Base-by-base conservation (phyloP, 2,329 filamentous ascomycete species). In the Arthrobotrys pseudoclavata region DNA sequence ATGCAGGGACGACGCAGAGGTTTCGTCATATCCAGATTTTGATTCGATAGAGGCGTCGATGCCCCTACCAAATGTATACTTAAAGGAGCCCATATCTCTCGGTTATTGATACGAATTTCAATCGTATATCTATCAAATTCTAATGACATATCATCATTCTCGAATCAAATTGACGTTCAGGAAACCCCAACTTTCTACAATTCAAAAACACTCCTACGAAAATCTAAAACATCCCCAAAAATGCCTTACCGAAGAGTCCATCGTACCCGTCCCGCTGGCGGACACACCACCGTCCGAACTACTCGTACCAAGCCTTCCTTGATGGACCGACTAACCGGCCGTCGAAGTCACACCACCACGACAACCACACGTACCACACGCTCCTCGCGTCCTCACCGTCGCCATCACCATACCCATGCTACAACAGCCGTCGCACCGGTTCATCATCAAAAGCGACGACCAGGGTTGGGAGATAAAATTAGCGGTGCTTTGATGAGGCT, bases 401-500 rank as follows among this genome's bases (percentile, higher is more conserved):
- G 85, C 84, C 5, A 86, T 86, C 47, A 84, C 84, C 24, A 84
- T 84, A 61, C 85, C 42, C 24, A 60, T 47, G 55, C 75, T 31
- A 24, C 55, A 10, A 83, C 83, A 40, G 79, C 81, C 20, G 83
- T 84, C 15, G 81, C 87, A 62, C 85, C 85, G 1, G 84, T 85
- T 15, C 87, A 89, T 78, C 90, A 91, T 82, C 91, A 92, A 67
- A 88, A 89, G 83, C 89, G 91, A 82, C 89, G 90, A 81, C 87
- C 89, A 2, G 88, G 87, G 45, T 85, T 94, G 80, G 91, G 91
- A 55, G 92, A 95, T 85, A 95, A 94, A 84, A 87, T 95, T 80
- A 90, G 88, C 61, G 92, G 92, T 18, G 92, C 91, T 0, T 85
- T 95, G 83, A 86, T 92, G 85, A 92, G 88, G 85, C 84, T 95